phyloP scores from a whole-genome alignment of 345 rosid genomes.

The Raphanus sativus region DNA sequence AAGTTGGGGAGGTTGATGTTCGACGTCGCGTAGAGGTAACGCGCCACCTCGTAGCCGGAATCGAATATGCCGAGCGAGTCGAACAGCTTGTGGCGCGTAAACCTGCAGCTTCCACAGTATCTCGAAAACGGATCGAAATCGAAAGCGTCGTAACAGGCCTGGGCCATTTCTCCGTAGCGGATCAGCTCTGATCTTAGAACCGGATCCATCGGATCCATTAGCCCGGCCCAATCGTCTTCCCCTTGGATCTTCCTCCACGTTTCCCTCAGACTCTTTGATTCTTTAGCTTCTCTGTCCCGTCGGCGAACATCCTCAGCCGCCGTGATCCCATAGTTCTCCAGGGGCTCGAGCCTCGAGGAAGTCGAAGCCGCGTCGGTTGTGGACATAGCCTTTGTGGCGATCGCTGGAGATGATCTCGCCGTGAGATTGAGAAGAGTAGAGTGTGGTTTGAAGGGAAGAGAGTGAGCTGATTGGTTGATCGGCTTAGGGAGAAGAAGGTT shows the following conservation, averaged over 20 bases:
- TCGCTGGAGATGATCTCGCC: constrained; percentile 4
- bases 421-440: not conserved
- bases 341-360: constrained; percentile 14
- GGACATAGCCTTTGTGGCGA: constrained; percentile 27
- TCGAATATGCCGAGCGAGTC: constrained; percentile 49
- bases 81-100: constrained; percentile 52
- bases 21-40: constrained; percentile 74
- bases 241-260: constrained; percentile 85
- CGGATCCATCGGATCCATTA: constrained; percentile 79
- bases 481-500: constrained; percentile 29
- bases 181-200: constrained; percentile 72
- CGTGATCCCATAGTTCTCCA: constrained; percentile 10
- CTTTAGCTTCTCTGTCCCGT: constrained; percentile 22
- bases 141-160: constrained; percentile 81
- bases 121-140: constrained; percentile 77
- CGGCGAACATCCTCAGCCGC: constrained; percentile 25
- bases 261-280: constrained; percentile 42
- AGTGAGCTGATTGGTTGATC: constrained; percentile 9
- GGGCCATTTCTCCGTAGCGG: constrained; percentile 90
- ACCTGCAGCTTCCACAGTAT: constrained; percentile 77
- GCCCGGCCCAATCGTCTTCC: constrained; percentile 70
- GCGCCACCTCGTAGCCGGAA: constrained; percentile 58
- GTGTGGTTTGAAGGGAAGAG: constrained; percentile 21
- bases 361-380: constrained; percentile 35
- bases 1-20: constrained; percentile 76